Percentiles rank a stretch among this genome's conserved stretches.
These are phyloP conservation scores for Erucastrum elatum DNA, from an alignment of 345 rosid species.

Conservation along the genomic window DNA sequence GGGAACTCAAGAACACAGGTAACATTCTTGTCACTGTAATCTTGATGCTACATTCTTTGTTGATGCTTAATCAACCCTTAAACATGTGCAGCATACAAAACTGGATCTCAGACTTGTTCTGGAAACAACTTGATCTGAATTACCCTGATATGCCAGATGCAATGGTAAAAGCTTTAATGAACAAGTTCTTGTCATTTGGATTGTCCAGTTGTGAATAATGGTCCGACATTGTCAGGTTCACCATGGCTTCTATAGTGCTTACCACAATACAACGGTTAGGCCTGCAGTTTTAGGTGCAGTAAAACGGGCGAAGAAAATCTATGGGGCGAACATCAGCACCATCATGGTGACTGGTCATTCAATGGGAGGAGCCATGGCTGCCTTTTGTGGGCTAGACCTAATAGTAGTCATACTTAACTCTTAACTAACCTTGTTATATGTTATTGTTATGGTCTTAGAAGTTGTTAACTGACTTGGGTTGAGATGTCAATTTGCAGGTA, in stretches of 20 bases:
- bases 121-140: constrained; percentile 92
- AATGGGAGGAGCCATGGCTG: constrained; percentile 98
- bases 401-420: constrained; percentile 44
- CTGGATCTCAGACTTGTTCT: constrained; percentile 85
- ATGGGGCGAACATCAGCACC: constrained; percentile 54
- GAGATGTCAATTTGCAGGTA: constrained; percentile 52
- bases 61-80: constrained; percentile 3
- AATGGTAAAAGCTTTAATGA: constrained; percentile 53
- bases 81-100: constrained; percentile 73
- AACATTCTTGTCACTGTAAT: background rate
- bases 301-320: constrained; percentile 51
- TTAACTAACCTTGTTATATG: background rate
- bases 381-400: constrained; percentile 88
- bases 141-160: constrained; percentile 96
- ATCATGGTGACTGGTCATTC: constrained; percentile 93
- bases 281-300: constrained; percentile 73
- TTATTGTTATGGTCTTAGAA: constrained; percentile 10
- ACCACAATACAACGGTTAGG: constrained; percentile 88
- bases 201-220: background rate
- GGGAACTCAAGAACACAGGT: constrained; percentile 43
- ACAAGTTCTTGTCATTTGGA: background rate
- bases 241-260: constrained; percentile 89
- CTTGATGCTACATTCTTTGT: background rate
- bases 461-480: constrained; percentile 2
- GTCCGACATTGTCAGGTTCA: constrained; percentile 61